Evolutionary conservation across 371 early-diverging fungal species (phyloP).

Genomic region (Rhizopus sp.): DNA sequence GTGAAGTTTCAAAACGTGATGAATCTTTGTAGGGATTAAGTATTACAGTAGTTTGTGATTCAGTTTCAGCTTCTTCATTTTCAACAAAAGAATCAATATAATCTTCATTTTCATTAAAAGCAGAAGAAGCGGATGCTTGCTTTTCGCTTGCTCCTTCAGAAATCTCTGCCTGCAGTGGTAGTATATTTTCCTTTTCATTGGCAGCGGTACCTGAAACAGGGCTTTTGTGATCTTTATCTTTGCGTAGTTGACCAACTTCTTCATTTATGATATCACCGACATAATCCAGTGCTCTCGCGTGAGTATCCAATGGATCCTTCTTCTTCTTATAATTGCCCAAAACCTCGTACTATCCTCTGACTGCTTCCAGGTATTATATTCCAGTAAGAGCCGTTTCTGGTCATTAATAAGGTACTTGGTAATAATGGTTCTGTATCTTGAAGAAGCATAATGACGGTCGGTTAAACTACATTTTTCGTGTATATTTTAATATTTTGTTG

Average conservation of each 20-base stretch:
- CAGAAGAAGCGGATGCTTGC: constrained; percentile 14
- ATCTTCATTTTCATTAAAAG: constrained; percentile 14
- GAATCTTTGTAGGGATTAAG: constrained; percentile 13
- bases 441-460: constrained; percentile 11
- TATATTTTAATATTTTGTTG: too few species aligned
- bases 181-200: constrained; percentile 18
- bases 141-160: constrained; percentile 15
- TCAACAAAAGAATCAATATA: constrained; percentile 10
- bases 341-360: constrained; percentile 17
- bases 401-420: constrained; percentile 14
- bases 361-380: constrained; percentile 16
- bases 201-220: constrained; percentile 6
- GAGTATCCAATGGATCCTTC: constrained; percentile 11
- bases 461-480: constrained; percentile 9
- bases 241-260: constrained; percentile 16
- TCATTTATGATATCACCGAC: constrained; percentile 11
- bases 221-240: constrained; percentile 11
- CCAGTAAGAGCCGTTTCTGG: constrained; percentile 15
- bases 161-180: constrained; percentile 11
- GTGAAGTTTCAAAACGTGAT: constrained; percentile 17
- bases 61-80: constrained; percentile 13
- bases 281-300: constrained; percentile 15
- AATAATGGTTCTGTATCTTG: constrained; percentile 14
- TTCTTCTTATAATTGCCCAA: constrained; percentile 15
- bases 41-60: constrained; percentile 12